A percentile compares a stretch with the other conserved stretches of the same genome.
Evolutionary conservation across 352 stramenopile species (phyloP).

Genomic region (Pythium graminicola): DNA sequence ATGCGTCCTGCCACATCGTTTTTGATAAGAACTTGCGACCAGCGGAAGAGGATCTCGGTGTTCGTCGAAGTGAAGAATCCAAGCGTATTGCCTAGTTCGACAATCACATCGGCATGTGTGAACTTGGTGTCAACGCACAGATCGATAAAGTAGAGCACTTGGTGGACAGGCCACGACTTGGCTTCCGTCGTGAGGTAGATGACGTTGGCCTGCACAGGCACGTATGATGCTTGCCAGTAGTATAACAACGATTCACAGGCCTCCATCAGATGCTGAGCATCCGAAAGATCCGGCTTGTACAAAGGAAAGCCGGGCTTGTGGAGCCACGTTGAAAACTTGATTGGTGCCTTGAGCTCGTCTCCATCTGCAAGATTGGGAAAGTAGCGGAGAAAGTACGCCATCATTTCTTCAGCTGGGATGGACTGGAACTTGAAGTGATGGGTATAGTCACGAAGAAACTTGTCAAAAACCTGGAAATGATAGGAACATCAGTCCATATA

Average conservation of each 20-base stretch:
- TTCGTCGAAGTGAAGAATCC: constrained; percentile 52
- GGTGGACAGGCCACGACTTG: constrained; percentile 52
- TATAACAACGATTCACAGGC: constrained; percentile 57
- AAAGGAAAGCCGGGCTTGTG: constrained; percentile 53
- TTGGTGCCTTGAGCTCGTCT: constrained; percentile 44
- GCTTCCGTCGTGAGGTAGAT: constrained; percentile 53
- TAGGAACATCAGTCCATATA: not conserved
- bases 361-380: constrained; percentile 55
- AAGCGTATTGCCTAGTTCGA: constrained; percentile 46
- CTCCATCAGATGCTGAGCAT: constrained; percentile 66
- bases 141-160: constrained; percentile 64
- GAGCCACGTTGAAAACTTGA: constrained; percentile 65
- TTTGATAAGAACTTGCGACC: constrained; percentile 57
- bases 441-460: constrained; percentile 62
- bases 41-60: constrained; percentile 61
- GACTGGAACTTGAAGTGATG: constrained; percentile 66
- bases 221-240: constrained; percentile 47
- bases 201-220: constrained; percentile 52
- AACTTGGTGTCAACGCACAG: constrained; percentile 49
- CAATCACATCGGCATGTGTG: constrained; percentile 32
- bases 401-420: constrained; percentile 65
- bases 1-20: constrained; percentile 44
- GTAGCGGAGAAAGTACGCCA: constrained; percentile 57
- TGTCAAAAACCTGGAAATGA: constrained; percentile 44
- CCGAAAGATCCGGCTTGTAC: constrained; percentile 51